Base-by-base conservation (phyloP, 352 stramenopile genomes). In the Globisporangium spinosum region DNA sequence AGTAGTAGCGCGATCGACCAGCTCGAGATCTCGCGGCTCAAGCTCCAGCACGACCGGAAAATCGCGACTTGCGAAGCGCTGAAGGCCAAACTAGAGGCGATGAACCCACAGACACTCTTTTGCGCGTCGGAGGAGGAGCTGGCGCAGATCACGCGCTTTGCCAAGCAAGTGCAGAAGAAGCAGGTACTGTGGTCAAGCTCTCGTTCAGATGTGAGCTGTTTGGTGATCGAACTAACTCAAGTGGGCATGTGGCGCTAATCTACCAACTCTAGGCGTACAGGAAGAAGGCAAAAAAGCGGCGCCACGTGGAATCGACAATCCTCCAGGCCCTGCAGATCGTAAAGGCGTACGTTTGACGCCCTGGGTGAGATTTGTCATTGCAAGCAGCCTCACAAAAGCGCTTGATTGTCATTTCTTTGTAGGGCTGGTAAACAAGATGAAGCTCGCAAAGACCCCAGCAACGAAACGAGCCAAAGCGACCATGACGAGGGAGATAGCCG, bases 161-260 rank as follows among this genome's bases (percentile, higher is more conserved):
- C 67, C 0, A 76, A 70, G 34, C 67, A 53, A 9, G 67, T 71
- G 20, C 54, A 71, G 47, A 77, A 77, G 67, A 79, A 79, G 53
- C 71, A 76, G 67, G 75, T 80, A 17, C 7, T 10, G 57, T 32
- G 38, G 8, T 58, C 3, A 23, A 32, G 29, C 29, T 32, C 29
- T 32, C 29, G 29, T 23, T 58, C 55, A 55, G 23, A 20, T 22
- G 8, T 35, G 17, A 20, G 13, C 20, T 22, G 45, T 56, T n/a
- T 56, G 35, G 2, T 3, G 59, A 43, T 45, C 8, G 47, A 12
- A 0, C 12, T 47, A n/a, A 56, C 3, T n/a, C 34, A 20, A 22
- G 47, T 25, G 13, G 40, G 10, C 4, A 15, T 20, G 40, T 47
- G 40, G 40, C 17, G 0, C 47, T 29, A 27, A 5, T n/a, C 17